These are phyloP conservation scores for Thalassiosira profunda DNA, from an alignment of 108 stramenopile genomes.

Conservation along the genomic window DNA sequence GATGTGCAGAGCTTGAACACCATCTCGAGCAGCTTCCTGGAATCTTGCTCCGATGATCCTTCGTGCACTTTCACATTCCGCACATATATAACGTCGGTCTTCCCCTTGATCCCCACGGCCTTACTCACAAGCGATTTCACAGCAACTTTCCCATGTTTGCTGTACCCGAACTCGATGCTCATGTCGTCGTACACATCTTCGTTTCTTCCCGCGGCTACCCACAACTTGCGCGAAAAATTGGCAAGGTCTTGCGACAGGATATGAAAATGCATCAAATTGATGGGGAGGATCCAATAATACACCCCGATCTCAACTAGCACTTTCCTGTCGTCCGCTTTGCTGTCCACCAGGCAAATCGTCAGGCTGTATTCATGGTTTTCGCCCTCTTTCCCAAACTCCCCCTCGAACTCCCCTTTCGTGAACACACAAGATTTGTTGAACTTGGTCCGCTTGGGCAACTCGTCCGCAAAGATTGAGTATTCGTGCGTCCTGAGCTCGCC, in stretches of 20 bases:
- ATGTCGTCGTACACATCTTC: not conserved
- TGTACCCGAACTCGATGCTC: not conserved
- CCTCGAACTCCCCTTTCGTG: too few relatives aligned
- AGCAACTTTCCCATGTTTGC: not conserved
- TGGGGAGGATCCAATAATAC: not conserved
- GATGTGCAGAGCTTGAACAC: too few relatives aligned
- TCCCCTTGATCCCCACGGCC: not conserved
- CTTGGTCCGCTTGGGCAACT: not conserved
- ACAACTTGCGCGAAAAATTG: not conserved
- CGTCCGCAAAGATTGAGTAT: slow-evolving; percentile 4
- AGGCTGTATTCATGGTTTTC: slow-evolving; percentile 1
- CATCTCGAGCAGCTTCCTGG: too few relatives aligned
- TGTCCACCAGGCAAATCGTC: not conserved
- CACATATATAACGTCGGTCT: not conserved
- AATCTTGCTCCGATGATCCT: too few relatives aligned
- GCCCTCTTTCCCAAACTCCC: too few relatives aligned
- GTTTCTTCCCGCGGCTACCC: slow-evolving; percentile 4
- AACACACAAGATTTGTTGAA: not conserved
- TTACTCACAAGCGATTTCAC: not conserved
- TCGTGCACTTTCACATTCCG: not conserved
- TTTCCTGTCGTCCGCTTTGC: not conserved
- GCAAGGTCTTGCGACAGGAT: slow-evolving; percentile 1
- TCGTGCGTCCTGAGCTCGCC: too few relatives aligned
- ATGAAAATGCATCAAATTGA: slow-evolving; percentile 4
- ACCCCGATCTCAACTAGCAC: not conserved